Base-by-base conservation (phyloP, 306 rosid species). In the Neltuma alba region DNA sequence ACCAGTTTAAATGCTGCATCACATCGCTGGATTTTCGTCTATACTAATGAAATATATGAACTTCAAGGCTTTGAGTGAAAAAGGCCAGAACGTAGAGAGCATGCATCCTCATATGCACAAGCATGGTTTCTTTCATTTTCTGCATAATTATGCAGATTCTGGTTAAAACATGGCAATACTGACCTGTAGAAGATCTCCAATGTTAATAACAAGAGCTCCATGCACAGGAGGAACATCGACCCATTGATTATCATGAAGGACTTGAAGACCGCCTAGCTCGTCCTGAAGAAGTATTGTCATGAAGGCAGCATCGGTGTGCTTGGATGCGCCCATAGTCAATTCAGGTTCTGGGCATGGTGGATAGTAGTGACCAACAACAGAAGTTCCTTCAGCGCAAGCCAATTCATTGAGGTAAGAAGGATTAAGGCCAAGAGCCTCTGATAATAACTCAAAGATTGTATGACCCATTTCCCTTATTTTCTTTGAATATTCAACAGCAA, bases 341-440 rank as follows among this genome's bases (percentile, higher is more conserved):
- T 89, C 88, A 40, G 89, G 92, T 41, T 86, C 80, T 23, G 90
- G 90, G 36, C 90, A 88, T 37, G 83, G 34, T 7, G 85, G 87
- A 77, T 85, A 85, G 69, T 85, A 86, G 72, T 86, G 90, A 41
- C 90, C 83, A 20, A 67, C 6, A 76, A 79, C 8, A 14, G 3
- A 6, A 1, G 81, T 72, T 6, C 86, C 87, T 63, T 90, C 83
- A 2, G 31, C 78, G 9, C 94, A 88, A 7, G 7, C 61, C 41
- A 87, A 45, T 10, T 74, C 77, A 12, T 72, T 86, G 2, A 86
- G 70, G 74, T 68, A 74, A 69, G 71, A 73, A 42, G 81, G 83
- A n/a, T 64, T 7, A 27, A 89, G 76, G 7, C 87, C 84, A 33
- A 86, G 84, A 10, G 84, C 89, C 74, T 86, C 81, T 8, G 94